Evolutionary conservation across 495 filamentous ascomycete species (phyloP).

Genomic region (Poronia punctata): DNA sequence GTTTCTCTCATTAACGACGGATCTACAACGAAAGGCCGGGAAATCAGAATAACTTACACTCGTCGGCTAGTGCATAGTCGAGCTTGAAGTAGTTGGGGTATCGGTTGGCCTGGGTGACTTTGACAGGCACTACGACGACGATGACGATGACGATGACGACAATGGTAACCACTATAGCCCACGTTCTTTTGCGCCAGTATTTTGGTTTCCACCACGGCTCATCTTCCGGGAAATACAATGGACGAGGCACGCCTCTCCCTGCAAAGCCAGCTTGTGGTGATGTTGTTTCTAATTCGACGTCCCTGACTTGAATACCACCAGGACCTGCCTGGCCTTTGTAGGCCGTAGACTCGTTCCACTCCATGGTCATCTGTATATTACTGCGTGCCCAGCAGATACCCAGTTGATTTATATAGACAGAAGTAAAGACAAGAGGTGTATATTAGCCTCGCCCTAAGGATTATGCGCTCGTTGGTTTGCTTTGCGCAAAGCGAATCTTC

Average conservation of each 20-base stretch:
- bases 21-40: not conserved
- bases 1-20: constrained; percentile 3
- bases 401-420: too few relatives aligned
- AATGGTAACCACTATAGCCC: constrained; percentile 31
- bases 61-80: constrained; percentile 29
- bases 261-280: too few relatives aligned
- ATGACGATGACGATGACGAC: constrained; percentile 37
- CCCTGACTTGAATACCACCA: constrained; percentile 18
- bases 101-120: constrained; percentile 39
- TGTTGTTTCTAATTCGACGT: too few relatives aligned
- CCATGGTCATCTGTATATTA: constrained; percentile 21
- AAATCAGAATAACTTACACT: constrained; percentile 23
- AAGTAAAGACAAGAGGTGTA: too few relatives aligned
- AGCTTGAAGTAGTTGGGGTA: constrained; percentile 35
- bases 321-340: constrained; percentile 12
- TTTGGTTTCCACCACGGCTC: constrained; percentile 42
- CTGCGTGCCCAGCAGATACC: too few relatives aligned
- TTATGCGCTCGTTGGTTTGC: too few relatives aligned
- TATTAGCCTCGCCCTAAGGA: too few relatives aligned
- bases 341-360: constrained; percentile 14
- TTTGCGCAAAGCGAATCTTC: too few relatives aligned
- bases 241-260: too few relatives aligned
- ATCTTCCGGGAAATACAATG: too few relatives aligned
- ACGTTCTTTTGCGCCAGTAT: constrained; percentile 43
- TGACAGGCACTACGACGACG: constrained; percentile 44